A percentile compares a stretch with the other conserved stretches of the same genome.
Evolutionary conservation across 441 rosid genomes (phyloP).

Genomic region (Macaranga tanarius): DNA sequence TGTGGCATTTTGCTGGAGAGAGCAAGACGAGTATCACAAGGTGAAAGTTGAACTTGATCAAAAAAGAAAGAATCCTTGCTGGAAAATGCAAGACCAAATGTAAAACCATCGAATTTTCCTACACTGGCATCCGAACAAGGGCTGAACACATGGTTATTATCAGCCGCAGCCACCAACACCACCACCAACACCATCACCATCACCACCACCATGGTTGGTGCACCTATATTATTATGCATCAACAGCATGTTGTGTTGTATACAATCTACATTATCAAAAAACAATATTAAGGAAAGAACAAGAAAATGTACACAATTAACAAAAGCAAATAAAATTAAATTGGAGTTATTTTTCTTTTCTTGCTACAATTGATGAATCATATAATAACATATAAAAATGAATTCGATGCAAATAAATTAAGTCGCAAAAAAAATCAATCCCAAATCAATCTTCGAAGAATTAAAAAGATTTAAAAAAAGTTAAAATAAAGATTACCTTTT

Average conservation of each 20-base stretch:
- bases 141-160: conserved; percentile 49
- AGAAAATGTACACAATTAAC: no score
- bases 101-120: conserved; percentile 72
- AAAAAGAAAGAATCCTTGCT: conserved; percentile 58
- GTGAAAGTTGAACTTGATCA: conserved; percentile 70
- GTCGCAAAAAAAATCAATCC: background rate
- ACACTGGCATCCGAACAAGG: conserved; percentile 71
- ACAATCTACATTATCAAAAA: conserved; percentile 11
- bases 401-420: no score
- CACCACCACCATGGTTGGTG: conserved; percentile 1
- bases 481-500: no score
- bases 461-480: no score
- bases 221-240: conserved; percentile 8
- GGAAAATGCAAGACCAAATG: conserved; percentile 76
- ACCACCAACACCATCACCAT: conserved; percentile 8
- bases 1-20: conserved; percentile 47
- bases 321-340: no score
- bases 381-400: no score
- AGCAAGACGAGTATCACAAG: conserved; percentile 73
- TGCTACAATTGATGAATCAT: no score
- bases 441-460: background rate
- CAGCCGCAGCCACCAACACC: conserved; percentile 32
- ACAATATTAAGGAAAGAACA: no score
- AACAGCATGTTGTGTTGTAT: conserved; percentile 21
- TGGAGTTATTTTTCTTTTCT: no score